Percentiles rank a stretch among this genome's conserved stretches.
Evolutionary conservation across 371 early-diverging fungal genomes (phyloP).

Genomic region (Parasitella parasitica): DNA sequence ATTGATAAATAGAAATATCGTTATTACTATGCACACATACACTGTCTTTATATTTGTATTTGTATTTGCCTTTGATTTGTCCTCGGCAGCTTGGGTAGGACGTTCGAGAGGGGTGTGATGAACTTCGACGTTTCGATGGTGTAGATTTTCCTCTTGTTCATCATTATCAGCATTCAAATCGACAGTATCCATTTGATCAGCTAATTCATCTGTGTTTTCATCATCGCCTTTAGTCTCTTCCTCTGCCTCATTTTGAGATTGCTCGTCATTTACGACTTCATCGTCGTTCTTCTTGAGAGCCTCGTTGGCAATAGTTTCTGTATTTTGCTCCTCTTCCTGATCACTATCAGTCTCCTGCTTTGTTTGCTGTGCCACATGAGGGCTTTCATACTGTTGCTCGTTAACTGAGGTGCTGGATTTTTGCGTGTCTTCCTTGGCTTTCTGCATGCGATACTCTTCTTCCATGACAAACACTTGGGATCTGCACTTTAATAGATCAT

Average conservation of each 20-base stretch:
- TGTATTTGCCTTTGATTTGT: constrained; percentile 15
- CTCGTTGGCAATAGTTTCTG: not conserved
- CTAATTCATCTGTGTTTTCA: constrained; percentile 8
- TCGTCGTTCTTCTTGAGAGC: not conserved
- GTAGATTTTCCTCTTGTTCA: constrained; percentile 5
- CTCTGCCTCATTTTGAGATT: constrained; percentile 9
- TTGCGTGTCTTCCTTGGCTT: constrained; percentile 62
- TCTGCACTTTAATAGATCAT: constrained; percentile 84
- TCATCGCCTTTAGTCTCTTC: not conserved
- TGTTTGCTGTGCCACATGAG: not conserved
- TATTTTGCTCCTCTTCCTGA: not conserved
- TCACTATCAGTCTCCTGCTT: not conserved
- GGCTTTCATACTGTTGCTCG: not conserved
- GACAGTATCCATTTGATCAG: constrained; percentile 36
- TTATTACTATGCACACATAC: too few relatives aligned
- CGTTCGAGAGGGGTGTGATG: constrained; percentile 35
- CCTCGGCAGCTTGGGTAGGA: constrained; percentile 46
- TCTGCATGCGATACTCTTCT: constrained; percentile 88
- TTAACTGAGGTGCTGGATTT: constrained; percentile 31
- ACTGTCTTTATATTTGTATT: not conserved
- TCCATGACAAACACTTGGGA: constrained; percentile 96
- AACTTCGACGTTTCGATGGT: not conserved
- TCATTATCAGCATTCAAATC: constrained; percentile 23
- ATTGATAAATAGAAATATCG: not conserved
- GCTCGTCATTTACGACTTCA: not conserved